A percentile compares a stretch with the other conserved stretches of the same genome.
Conservation (phyloP, 805 yeast genomes). For the Danielia oregonensis region DNA sequence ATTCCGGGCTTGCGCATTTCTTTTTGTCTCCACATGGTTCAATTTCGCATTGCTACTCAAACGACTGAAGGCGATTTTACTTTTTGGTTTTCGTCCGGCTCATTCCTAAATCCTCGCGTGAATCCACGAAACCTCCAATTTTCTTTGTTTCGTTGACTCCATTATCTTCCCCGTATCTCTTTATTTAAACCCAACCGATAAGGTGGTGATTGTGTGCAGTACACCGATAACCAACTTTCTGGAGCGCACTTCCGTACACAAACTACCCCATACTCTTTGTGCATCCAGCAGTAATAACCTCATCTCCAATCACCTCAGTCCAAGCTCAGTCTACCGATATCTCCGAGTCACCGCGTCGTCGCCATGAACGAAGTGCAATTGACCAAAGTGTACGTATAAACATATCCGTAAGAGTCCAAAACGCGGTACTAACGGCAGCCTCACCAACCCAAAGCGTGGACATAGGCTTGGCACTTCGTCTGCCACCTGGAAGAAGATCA, state of each 20-base stretch:
- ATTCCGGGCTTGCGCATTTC: slow-evolving; percentile 20
- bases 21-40: slow-evolving; percentile 2
- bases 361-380: neutral
- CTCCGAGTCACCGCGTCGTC: neutral
- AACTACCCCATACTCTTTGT: no score
- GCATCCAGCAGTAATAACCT: no score
- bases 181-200: no score
- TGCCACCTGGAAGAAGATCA: slow-evolving; percentile 41
- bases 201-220: no score
- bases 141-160: neutral
- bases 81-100: neutral
- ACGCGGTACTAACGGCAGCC: slow-evolving; percentile 16
- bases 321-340: neutral
- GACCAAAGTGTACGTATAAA: slow-evolving; percentile 4
- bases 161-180: no score
- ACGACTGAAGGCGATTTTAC: no score
- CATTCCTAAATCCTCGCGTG: neutral
- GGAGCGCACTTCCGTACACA: no score
- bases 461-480: slow-evolving; percentile 37
- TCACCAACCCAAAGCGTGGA: slow-evolving; percentile 32
- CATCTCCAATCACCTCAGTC: neutral
- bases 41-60: no score
- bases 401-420: no score
- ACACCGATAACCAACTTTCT: no score
- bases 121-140: neutral